Base-by-base conservation (phyloP, 371 early-diverging fungal species). In the Quaeritorhiza haematococci region DNA sequence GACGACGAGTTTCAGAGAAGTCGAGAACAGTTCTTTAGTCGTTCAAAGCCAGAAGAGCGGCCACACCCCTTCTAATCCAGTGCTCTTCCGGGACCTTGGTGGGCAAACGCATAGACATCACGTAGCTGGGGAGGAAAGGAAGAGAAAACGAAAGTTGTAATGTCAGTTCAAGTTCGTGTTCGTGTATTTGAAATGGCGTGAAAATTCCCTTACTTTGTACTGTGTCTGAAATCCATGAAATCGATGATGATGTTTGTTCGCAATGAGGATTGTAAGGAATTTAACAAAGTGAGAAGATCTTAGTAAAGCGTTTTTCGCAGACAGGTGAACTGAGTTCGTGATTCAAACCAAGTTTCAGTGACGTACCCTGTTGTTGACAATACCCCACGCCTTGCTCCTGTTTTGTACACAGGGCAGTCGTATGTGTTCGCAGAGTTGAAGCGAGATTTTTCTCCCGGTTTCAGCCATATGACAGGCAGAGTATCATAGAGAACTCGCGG, bases 401-500 rank as follows among this genome's bases (percentile, higher is more conserved):
- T 80, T 50, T 78, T 80, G 66, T 80, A 80, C 1, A 80, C 71
- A 1, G 81, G 81, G 55, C 79, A 77, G 13, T 75, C 75, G 50
- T 79, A 80, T 17, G 74, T 70, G 48, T 67, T 63, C 21, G 7
- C 24, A 13, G 61, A 49, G 7, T 55, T 58, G 23, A 77, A 58
- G 49, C 64, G 64, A 42, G 67, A 53, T 28, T 62, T 46, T 44
- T 76, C 73, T 3, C 71, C 72, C 17, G 80, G 77, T 50, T 74
- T 72, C 29, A 79, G 61, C 73, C 76, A 74, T 15, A 79, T 75
- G 28, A 79, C 68, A 4, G 80, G 80, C 49, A 79, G 13, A 0
- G 70, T 13, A 55, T 77, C 75, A 52, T 71, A 77, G n/a, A 79
- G 59, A 3, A 75, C 70, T 34, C 76, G 53, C 24, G 73, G 74